phyloP scores from a whole-genome alignment of 306 rosid species.

The Crotalaria pallida region DNA sequence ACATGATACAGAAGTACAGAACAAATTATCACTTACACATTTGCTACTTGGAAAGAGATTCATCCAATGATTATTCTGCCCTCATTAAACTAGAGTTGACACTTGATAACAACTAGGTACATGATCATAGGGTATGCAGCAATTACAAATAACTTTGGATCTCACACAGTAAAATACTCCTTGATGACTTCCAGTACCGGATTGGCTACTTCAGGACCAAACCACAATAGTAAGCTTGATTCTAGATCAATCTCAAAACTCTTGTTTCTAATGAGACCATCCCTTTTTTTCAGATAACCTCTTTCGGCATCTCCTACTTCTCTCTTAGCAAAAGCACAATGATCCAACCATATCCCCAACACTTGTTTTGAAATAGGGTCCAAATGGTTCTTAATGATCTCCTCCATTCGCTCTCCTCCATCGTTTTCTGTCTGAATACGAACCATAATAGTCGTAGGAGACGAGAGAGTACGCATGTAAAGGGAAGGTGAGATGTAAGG shows the following conservation, averaged over 20 bases:
- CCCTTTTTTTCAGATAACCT: slow-evolving; percentile 53
- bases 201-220: slow-evolving; percentile 58
- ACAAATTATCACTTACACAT: too few relatives aligned
- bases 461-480: slow-evolving; percentile 45
- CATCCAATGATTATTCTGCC: too few relatives aligned
- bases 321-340: slow-evolving; percentile 56
- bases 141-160: background rate
- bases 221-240: slow-evolving; percentile 66
- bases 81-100: too few relatives aligned
- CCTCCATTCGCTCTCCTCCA: slow-evolving; percentile 52
- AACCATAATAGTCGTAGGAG: slow-evolving; percentile 54
- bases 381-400: slow-evolving; percentile 47
- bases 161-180: slow-evolving; percentile 32
- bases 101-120: too few relatives aligned
- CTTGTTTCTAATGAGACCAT: slow-evolving; percentile 51
- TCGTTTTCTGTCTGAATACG: slow-evolving; percentile 35
- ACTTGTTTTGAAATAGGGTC: slow-evolving; percentile 58
- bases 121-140: background rate
- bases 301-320: slow-evolving; percentile 59
- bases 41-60: too few relatives aligned
- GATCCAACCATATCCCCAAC: slow-evolving; percentile 66
- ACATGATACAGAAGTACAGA: too few relatives aligned
- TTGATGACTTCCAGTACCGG: slow-evolving; percentile 42
- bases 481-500: slow-evolving; percentile 65
- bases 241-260: slow-evolving; percentile 70